Evolutionary conservation across 2,329 filamentous ascomycete genomes (phyloP), one percentile per base, ranked within the genome.

Genomic region (Trichocomaceae sp.): DNA sequence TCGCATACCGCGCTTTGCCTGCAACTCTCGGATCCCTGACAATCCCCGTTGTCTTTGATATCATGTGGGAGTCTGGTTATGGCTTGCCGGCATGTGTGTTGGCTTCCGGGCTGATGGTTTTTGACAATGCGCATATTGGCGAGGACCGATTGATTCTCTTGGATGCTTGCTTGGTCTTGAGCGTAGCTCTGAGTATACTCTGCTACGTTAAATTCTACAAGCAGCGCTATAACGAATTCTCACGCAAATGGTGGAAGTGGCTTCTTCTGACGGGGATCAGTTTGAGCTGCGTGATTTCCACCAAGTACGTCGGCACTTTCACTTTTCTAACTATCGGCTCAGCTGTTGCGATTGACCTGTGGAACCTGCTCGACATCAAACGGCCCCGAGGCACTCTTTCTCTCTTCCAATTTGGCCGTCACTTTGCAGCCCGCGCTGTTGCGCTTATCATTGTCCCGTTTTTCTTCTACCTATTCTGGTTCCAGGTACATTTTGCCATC

Each of bases 41-140:
- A 10, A 90, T 99, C 50, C 87, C 91, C n/a, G 87, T 92, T 47
- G 85, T 89, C 55, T 99, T 95, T 73, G 76, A 95, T 69, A 99
- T 96, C 73, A 99, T 99, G 93, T 99, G 93, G 93, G 93, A 99
- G 75, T 97, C 93, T 49, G 93, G 91, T 60, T 99, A 99, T 75
- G 96, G 90, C 61, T 79, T 99, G 42, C 93, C 93, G 10, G 93
- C 93, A 55, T 95, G 89, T 70, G 78, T 97, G 54, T 79, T 96
- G 55, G 90, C 93, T 6, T 83, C 93, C 39, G 84, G 88, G 26
- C 78, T 99, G 35, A 80, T 99, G 60, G 85, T 99, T 44, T 88
- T 99, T 65, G 93, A 99, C 77, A 99, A 99, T 67, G 93, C 92
- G 56, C 93, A 99, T 72, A 90, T 99, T 72, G 92, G 90, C 57